phyloP scores from a whole-genome alignment of 768 basidiomycete genomes.

The Boletellus emodensis region DNA sequence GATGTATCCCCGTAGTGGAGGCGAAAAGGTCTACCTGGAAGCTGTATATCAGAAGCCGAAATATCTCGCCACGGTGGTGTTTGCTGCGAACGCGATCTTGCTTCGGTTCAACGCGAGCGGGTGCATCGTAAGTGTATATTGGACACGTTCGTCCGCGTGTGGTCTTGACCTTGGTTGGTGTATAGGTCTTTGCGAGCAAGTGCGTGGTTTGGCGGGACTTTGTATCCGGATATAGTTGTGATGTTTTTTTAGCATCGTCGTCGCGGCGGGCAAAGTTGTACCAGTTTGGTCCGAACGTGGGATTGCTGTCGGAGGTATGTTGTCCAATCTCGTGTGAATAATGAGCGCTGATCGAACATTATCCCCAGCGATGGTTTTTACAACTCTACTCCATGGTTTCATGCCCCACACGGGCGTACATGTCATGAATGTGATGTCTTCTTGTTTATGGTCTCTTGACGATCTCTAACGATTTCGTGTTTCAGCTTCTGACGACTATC shows the following conservation, averaged over 20 bases:
- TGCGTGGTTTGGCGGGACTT: constrained; percentile 4
- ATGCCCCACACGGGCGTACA: constrained; percentile 44
- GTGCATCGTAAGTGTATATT: constrained; percentile 41
- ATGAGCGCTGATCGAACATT: background rate
- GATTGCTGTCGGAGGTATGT: constrained; percentile 39
- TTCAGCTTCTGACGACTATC: constrained; percentile 45
- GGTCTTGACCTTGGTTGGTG: background rate
- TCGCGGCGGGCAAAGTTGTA: constrained; percentile 39
- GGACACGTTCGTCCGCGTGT: background rate
- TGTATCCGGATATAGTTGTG: too few relatives aligned
- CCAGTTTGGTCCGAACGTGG: constrained; percentile 51
- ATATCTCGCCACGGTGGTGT: constrained; percentile 46
- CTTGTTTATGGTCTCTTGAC: too few relatives aligned
- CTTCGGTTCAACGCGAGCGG: constrained; percentile 40
- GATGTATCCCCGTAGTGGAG: constrained; percentile 60
- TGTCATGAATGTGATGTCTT: constrained; percentile 46
- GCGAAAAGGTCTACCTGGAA: constrained; percentile 61
- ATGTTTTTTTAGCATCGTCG: constrained; percentile 39
- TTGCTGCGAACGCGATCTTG: constrained; percentile 45
- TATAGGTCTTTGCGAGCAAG: constrained; percentile 36
- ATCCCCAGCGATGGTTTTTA: background rate
- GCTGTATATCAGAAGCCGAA: constrained; percentile 47
- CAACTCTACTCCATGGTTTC: constrained; percentile 30
- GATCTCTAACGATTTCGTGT: constrained; percentile 10
- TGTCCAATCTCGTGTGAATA: background rate